Base-by-base conservation (phyloP, 1,139 yeast genomes). In the Barnettozyma hawaiiensis region DNA sequence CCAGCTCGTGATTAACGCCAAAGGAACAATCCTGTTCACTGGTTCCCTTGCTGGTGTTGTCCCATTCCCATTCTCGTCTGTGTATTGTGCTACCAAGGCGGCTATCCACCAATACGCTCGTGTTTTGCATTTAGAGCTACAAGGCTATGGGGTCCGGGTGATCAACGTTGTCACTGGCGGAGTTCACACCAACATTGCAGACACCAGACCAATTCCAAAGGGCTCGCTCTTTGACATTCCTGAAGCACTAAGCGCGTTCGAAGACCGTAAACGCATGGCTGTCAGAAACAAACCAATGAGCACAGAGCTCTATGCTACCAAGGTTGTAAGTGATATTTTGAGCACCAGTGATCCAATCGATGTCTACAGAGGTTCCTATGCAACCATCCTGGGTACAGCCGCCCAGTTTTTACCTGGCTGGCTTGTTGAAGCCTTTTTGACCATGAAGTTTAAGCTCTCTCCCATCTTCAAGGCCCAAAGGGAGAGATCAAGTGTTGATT, bases 31-130 rank as follows among this genome's bases (percentile, higher is more conserved):
- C 50, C 79, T 83, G 1, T 82, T 83, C 58, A 84, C 92, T 0
- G 92, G 94, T 1, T 81, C 90, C 2, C 64, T 81, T 5, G 76
- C 85, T 15, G 94, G 85, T 2, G 48, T 78, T 22, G 62, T 74
- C 12, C 81, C 86, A 6, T 78, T 84, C 64, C 95, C 94, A 14
- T 84, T 80, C 61, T 77, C 83, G 1, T 66, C 83, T 16, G 70
- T 78, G 20, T 85, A 85, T 58, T 71, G 80, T n/a, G 71, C 90
- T 2, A 63, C 83, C 1, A 85, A 85, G 57, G 87, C 94, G 2
- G 94, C 94, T 1, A 75, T 85, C 42, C 86, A 82, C 55, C 79
- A 75, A 47, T 85, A 79, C 58, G 84, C 85, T 1, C 70, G 75
- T 40, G 71, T 73, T 2, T 66, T 85, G 43, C 75, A 82, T 37